Percentiles rank a stretch among this genome's conserved stretches.
Conservation (phyloP, 2,329 filamentous ascomycete species). For the Phaeosphaeria sp. region DNA sequence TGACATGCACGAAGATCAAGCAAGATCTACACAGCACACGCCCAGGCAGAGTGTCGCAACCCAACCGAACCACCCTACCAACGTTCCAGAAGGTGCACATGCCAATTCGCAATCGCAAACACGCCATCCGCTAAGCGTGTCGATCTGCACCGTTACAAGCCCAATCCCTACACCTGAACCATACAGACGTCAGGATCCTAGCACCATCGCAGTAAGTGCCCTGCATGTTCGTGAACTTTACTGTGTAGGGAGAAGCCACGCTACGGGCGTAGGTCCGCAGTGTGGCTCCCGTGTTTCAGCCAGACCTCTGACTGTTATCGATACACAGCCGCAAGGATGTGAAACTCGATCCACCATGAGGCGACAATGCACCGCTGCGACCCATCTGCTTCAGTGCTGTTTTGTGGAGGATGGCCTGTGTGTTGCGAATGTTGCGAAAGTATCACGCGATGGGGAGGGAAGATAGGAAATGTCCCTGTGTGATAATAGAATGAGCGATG, state of each 20-base stretch:
- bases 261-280: no score
- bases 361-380: conserved; percentile 4
- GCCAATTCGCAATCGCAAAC: no score
- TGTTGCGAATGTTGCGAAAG: not conserved
- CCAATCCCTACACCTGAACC: no score
- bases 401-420: conserved; percentile 12
- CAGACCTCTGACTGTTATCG: not conserved
- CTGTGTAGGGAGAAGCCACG: no score
- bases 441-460: conserved; percentile 17
- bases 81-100: no score
- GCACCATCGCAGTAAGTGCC: not conserved
- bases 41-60: no score
- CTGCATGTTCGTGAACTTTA: not conserved
- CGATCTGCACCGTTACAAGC: no score
- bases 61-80: no score
- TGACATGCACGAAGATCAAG: no score
- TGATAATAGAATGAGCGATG: not conserved
- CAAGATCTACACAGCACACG: no score
- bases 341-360: conserved; percentile 39
- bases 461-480: not conserved
- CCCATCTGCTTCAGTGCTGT: conserved; percentile 22
- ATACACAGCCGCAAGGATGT: conserved; percentile 4
- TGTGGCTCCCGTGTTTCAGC: not conserved
- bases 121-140: no score
- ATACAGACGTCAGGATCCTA: no score